Percentiles rank a stretch among this genome's conserved stretches.
Conservation (phyloP, 805 yeast species). For the Jamesozyma piceae region DNA sequence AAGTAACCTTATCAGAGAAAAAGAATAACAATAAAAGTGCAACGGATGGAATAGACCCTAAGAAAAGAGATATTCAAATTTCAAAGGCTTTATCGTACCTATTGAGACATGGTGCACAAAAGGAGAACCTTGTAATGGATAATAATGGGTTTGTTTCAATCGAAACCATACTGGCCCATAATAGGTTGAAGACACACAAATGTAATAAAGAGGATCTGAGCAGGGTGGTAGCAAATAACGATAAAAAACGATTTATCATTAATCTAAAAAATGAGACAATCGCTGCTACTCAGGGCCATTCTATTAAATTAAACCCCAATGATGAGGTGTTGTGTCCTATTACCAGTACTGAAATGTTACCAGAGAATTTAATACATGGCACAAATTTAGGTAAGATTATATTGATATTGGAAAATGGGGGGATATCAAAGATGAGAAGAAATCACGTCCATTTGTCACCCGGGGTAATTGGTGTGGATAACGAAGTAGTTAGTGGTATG, state of each 20-base stretch:
- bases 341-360: constrained; percentile 33
- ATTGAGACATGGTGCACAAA: constrained; percentile 76
- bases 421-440: constrained; percentile 60
- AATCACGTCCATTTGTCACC: constrained; percentile 82
- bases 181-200: constrained; percentile 46
- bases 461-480: constrained; percentile 37
- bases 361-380: constrained; percentile 63
- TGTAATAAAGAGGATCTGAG: constrained; percentile 50
- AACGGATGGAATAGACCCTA: not conserved
- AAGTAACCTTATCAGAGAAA: not conserved
- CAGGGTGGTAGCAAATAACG: constrained; percentile 53
- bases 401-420: constrained; percentile 42
- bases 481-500: constrained; percentile 62
- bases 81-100: constrained; percentile 71
- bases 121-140: constrained; percentile 58
- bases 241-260: constrained; percentile 62
- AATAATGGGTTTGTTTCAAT: constrained; percentile 56
- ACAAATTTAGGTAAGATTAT: constrained; percentile 46
- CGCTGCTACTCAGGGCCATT: constrained; percentile 95
- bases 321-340: constrained; percentile 37
- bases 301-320: constrained; percentile 39
- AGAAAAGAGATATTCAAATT: constrained; percentile 41
- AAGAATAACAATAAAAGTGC: not conserved
- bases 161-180: constrained; percentile 43
- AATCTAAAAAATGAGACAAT: constrained; percentile 32